Evolutionary conservation across 2,329 filamentous ascomycete genomes (phyloP).

Genomic region (Penicillium sp.): DNA sequence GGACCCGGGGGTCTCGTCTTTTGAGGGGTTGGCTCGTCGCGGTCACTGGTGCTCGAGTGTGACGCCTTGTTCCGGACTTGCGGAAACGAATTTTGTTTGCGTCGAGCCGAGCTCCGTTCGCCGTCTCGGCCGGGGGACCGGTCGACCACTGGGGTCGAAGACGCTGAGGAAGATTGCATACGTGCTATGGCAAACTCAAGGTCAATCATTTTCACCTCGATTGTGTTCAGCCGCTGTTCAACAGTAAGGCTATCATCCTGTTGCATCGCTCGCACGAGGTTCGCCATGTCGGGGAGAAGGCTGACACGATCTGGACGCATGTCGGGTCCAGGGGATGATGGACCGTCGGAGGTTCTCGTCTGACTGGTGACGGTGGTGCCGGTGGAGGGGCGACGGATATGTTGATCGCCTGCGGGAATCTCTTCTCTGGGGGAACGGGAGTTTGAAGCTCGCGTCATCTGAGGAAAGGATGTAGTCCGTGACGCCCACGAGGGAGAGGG

Average conservation of each 20-base stretch:
- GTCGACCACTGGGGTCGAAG: constrained; percentile 19
- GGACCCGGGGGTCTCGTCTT: constrained; percentile 7
- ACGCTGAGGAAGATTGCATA: constrained; percentile 30
- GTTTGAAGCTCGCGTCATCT: constrained; percentile 35
- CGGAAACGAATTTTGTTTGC: constrained; percentile 13
- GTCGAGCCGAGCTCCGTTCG: constrained; percentile 8
- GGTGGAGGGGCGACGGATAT: constrained; percentile 24
- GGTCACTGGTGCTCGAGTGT: constrained; percentile 9
- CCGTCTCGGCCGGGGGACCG: constrained; percentile 2
- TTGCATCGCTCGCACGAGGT: constrained; percentile 36
- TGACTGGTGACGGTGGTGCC: constrained; percentile 26
- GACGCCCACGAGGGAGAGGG: constrained; percentile 39
- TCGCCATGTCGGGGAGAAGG: constrained; percentile 33
- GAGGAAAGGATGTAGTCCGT: constrained; percentile 38
- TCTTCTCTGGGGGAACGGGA: constrained; percentile 26
- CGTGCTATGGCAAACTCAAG: constrained; percentile 46
- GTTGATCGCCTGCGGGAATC: constrained; percentile 22
- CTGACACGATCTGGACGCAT: constrained; percentile 16
- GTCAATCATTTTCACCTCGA: constrained; percentile 48
- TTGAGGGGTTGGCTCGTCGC: constrained; percentile 13
- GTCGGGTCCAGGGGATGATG: constrained; percentile 17
- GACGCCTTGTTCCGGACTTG: constrained; percentile 17
- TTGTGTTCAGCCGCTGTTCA: constrained; percentile 44
- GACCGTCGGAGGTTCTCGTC: constrained; percentile 16
- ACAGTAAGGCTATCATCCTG: constrained; percentile 36